Base-by-base conservation (phyloP, 2,329 filamentous ascomycete species). In the Rhinocladiella mackenziei region DNA sequence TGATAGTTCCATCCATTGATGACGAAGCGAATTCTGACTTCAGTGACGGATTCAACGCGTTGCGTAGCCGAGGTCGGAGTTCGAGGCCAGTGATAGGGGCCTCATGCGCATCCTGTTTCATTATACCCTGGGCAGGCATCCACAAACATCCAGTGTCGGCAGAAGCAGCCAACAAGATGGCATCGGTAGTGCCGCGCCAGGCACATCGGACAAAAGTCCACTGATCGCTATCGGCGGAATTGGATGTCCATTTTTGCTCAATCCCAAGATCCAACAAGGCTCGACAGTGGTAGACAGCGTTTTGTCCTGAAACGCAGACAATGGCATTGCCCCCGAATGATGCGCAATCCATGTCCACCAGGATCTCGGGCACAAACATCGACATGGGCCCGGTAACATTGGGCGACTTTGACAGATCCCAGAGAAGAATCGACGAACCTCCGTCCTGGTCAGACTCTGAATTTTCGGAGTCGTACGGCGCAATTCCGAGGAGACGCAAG, bases 321-420 rank as follows among this genome's bases (percentile, higher is more conserved):
- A 71, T 65, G 42, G 60, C 64, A 14, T 58, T 58, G 38, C 66
- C 62, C 15, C 67, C 59, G 19, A 64, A 55, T 29, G 61, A 64
- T 29, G 63, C 62, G 65, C 70, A 72, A 15, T 62, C 61, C 8
- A 72, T 56, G 45, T 72, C 71, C 39, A 66, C 64, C 15, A 73
- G 55, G 10, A 62, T 44, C 26, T 60, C 52, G 3, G 57, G 51
- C 3, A 59, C 48, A 14, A 44, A 57, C 11, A 36, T 50, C n/a
- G 43, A 51, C 45, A 57, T 43, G 39, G 51, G 38, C 33, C 46
- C 47, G 41, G 49, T 14, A 38, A 45, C 32, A 34, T 54, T 38
- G 10, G 44, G 37, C 7, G 44, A 41, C 11, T 30, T 32, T 2
- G 45, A 50, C 11, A 57, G 60, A 48, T 71, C 67, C 69, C 69